Conservation (phyloP, 2,329 filamentous ascomycete species). For the Fusarium setosum region DNA sequence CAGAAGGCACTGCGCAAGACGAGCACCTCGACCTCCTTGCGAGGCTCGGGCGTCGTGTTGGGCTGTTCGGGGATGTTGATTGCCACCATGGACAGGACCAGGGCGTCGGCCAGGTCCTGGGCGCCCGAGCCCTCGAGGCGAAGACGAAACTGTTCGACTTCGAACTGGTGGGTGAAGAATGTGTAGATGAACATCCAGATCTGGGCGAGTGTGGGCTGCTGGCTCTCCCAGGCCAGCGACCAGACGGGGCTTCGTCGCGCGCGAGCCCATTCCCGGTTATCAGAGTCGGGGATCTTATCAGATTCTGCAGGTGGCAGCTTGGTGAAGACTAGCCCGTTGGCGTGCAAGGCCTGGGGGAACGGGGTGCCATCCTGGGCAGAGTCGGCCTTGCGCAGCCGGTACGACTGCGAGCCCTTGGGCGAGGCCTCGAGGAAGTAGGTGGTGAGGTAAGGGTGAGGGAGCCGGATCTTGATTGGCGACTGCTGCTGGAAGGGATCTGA, state of each 20-base stretch:
- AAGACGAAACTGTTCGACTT: slow-evolving; percentile 38
- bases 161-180: slow-evolving; percentile 51
- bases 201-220: slow-evolving; percentile 56
- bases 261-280: slow-evolving; percentile 60
- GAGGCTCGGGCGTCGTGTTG: slow-evolving; percentile 46
- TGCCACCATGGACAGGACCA: slow-evolving; percentile 52
- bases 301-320: slow-evolving; percentile 31
- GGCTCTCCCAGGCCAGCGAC: slow-evolving; percentile 53
- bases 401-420: slow-evolving; percentile 27
- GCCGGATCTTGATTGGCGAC: slow-evolving; percentile 57
- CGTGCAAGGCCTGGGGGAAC: slow-evolving; percentile 35
- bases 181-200: slow-evolving; percentile 62
- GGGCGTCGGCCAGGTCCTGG: slow-evolving; percentile 42
- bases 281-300: slow-evolving; percentile 38
- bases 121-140: slow-evolving; percentile 32
- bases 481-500: slow-evolving; percentile 36
- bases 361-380: slow-evolving; percentile 27
- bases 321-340: slow-evolving; percentile 31
- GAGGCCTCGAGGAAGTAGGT: slow-evolving; percentile 39
- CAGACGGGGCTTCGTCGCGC: slow-evolving; percentile 60
- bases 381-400: slow-evolving; percentile 34
- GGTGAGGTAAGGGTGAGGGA: slow-evolving; percentile 34
- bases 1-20: slow-evolving; percentile 68
- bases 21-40: slow-evolving; percentile 48
- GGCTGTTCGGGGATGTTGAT: slow-evolving; percentile 56